These are phyloP conservation scores for Gilbertella persicaria DNA, from an alignment of 371 early-diverging fungal species.

Conservation along the genomic window DNA sequence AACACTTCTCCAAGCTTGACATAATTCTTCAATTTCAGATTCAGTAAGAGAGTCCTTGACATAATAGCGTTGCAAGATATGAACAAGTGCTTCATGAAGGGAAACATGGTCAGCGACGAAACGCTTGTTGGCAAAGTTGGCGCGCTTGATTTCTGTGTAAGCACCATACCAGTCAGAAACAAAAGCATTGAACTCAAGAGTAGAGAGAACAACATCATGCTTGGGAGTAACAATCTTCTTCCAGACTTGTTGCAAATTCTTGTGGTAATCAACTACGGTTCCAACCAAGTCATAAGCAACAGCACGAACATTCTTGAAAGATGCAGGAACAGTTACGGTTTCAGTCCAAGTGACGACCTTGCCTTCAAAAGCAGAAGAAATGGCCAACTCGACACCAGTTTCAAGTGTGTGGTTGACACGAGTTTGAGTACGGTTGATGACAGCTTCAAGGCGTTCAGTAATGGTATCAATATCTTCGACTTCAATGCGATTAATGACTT, in stretches of 20 bases:
- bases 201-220: constrained; percentile 17
- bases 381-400: constrained; percentile 27
- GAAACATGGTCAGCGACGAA: constrained; percentile 23
- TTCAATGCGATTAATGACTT: constrained; percentile 29
- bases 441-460: constrained; percentile 15
- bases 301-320: constrained; percentile 33
- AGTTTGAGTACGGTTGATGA: constrained; percentile 31
- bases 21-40: constrained; percentile 28
- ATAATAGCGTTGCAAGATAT: constrained; percentile 26
- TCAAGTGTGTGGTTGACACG: constrained; percentile 37
- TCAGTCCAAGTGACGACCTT: constrained; percentile 47
- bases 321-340: constrained; percentile 30
- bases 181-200: constrained; percentile 27
- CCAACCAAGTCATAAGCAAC: constrained; percentile 44
- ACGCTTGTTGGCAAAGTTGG: constrained; percentile 14
- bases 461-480: constrained; percentile 28
- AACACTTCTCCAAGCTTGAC: constrained; percentile 27
- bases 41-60: constrained; percentile 23
- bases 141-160: constrained; percentile 26
- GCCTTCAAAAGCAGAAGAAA: constrained; percentile 42
- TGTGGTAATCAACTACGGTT: constrained; percentile 35
- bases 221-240: constrained; percentile 26
- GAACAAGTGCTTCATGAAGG: constrained; percentile 28
- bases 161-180: constrained; percentile 32
- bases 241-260: constrained; percentile 27